Evolutionary conservation across 129 eudicot species (phyloP).

Genomic region (Saposhnikovia divaricata): DNA sequence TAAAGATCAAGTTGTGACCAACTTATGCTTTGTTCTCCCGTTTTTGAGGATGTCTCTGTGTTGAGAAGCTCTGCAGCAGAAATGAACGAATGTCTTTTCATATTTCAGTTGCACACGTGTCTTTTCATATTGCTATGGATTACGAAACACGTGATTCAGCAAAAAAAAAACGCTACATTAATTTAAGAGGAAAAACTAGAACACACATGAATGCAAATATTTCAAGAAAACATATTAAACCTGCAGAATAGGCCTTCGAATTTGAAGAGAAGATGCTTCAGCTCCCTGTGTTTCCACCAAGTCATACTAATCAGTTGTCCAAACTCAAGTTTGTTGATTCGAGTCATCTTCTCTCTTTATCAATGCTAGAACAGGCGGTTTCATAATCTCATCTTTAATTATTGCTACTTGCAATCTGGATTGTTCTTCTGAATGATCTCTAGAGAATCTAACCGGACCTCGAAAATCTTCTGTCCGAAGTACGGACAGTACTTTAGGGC

Average conservation of each 20-base stretch:
- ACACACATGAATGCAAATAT: not conserved
- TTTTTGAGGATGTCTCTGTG: too few relatives aligned
- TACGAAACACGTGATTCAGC: not conserved
- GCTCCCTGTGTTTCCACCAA: not conserved
- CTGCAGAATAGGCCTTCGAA: not conserved
- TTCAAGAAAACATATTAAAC: not conserved
- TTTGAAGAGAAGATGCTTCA: not conserved
- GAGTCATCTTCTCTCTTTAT: slow-evolving; percentile 12
- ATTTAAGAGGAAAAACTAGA: not conserved
- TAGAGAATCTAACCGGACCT: slow-evolving; percentile 7
- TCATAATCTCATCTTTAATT: slow-evolving; percentile 11
- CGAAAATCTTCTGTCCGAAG: slow-evolving; percentile 10
- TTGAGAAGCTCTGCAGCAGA: too few relatives aligned
- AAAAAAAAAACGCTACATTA: not conserved
- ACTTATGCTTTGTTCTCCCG: too few relatives aligned
- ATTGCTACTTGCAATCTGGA: not conserved
- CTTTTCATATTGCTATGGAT: too few relatives aligned
- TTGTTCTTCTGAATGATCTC: slow-evolving; percentile 1
- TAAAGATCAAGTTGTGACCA: too few relatives aligned
- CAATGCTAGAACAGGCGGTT: slow-evolving; percentile 15
- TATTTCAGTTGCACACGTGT: too few relatives aligned
- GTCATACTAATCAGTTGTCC: not conserved
- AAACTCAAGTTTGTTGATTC: slow-evolving; percentile 1
- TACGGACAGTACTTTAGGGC: not conserved
- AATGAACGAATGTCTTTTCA: too few relatives aligned